Evolutionary conservation across 2,329 filamentous ascomycete species (phyloP), one percentile per base, ranked within the genome.

Genomic region (Fusarium fujikuroi): DNA sequence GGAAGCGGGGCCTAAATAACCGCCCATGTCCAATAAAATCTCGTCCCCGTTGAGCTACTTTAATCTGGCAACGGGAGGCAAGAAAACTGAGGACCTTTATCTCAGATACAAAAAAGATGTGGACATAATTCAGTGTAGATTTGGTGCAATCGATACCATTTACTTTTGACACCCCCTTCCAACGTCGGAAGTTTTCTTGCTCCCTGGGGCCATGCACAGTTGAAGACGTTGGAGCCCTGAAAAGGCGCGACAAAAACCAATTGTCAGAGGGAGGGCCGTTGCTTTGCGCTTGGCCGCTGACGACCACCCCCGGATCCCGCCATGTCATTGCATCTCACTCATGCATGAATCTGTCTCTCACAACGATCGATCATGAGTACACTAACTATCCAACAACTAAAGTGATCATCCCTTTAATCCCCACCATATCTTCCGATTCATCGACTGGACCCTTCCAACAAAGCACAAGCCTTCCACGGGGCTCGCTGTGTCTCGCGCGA

Each of bases 281-380:
- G 39, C 30, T 46, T 34, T 56, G 39, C 32, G 49, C 30, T 63
- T 37, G 61, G 37, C 39, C 21, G 71, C 71, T 75, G 72, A 74
- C 72, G 72, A 73, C 60, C 42, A 58, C 68, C 69, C 72, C 72
- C 60, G 57, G 60, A 66, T 70, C 65, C 61, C 44, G 64, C 53
- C 60, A 72, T 72, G 53, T 39, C 63, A 36, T 67, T 67, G 32
- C 32, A 47, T 63, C 70, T 72, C 60, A 72, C 54, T 46, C 37
- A 58, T 60, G 59, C 59, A 65, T 69, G 65, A 67, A 43, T 53
- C 54, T 63, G 54, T 60, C 58, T 49, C 54, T 46, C 59, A 44
- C 63, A 49, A 76, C 70, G 69, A 78, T 77, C 32, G 42, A 75
- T 70, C 66, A 75, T 73, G 58, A 66, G 50, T 59, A 30, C 53